phyloP scores from a whole-genome alignment of 768 basidiomycete species.

The Goffeauzyma gilvescens region DNA sequence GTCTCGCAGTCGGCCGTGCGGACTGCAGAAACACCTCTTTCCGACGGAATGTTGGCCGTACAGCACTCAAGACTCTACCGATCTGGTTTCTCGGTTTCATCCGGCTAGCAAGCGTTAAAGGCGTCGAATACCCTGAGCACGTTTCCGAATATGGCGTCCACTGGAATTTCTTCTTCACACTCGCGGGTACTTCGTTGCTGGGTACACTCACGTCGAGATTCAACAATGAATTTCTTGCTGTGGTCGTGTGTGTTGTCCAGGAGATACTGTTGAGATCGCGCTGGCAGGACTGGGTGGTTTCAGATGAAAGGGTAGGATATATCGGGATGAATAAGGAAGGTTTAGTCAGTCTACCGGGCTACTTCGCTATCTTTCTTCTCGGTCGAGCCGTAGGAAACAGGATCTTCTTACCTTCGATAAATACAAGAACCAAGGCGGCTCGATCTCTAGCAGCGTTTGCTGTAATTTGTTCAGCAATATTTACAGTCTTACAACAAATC shows the following conservation, averaged over 20 bases:
- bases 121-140: conserved; percentile 87
- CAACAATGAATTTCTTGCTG: too few relatives aligned
- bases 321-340: conserved; percentile 84
- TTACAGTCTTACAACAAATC: conserved; percentile 30
- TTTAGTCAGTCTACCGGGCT: conserved; percentile 60
- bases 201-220: too few relatives aligned
- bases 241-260: too few relatives aligned
- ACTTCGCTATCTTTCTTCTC: conserved; percentile 71
- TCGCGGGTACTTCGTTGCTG: conserved; percentile 58
- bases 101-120: conserved; percentile 71
- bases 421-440: neutral
- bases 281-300: conserved; percentile 49
- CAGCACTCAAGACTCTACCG: conserved; percentile 49
- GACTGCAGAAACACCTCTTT: conserved; percentile 16
- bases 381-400: conserved; percentile 66
- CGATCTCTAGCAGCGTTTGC: conserved; percentile 36
- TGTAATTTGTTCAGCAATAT: conserved; percentile 54
- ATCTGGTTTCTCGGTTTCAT: conserved; percentile 54
- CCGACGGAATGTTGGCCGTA: conserved; percentile 35
- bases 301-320: conserved; percentile 44
- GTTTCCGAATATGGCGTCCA: conserved; percentile 88
- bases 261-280: too few relatives aligned
- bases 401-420: conserved; percentile 37
- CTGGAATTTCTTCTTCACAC: conserved; percentile 97
- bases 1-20: conserved; percentile 51